A percentile compares a stretch with the other conserved stretches of the same genome.
These are phyloP conservation scores for Helminthosporium solani DNA, from an alignment of 2,329 filamentous ascomycete genomes.

Conservation along the genomic window DNA sequence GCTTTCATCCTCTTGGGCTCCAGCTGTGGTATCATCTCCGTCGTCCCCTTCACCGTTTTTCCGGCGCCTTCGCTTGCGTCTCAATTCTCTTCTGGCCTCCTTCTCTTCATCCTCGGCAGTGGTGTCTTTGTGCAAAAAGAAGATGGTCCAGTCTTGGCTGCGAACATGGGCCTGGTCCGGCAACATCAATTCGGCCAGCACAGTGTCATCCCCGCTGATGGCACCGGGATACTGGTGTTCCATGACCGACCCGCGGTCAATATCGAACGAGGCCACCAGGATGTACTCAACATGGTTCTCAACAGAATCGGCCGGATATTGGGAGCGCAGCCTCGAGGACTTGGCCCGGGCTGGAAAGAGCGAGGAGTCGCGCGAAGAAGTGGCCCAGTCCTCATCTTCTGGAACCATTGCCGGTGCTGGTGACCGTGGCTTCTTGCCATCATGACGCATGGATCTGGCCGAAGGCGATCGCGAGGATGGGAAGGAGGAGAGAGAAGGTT, in stretches of 20 bases:
- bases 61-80: constrained; percentile 51
- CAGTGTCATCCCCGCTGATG: constrained; percentile 95
- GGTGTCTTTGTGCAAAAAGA: constrained; percentile 95
- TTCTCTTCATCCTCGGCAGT: constrained; percentile 74
- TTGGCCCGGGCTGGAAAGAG: constrained; percentile 17
- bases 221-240: constrained; percentile 95
- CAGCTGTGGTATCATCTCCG: constrained; percentile 40
- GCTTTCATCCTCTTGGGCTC: constrained; percentile 33
- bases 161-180: constrained; percentile 94
- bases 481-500: constrained; percentile 48
- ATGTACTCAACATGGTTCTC: constrained; percentile 99
- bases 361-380: constrained; percentile 31
- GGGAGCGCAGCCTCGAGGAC: constrained; percentile 43
- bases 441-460: constrained; percentile 38
- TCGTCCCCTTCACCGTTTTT: constrained; percentile 47
- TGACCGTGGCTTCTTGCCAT: constrained; percentile 34
- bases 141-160: constrained; percentile 98
- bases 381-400: constrained; percentile 32
- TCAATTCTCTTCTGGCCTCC: constrained; percentile 58
- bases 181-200: constrained; percentile 97
- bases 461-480: constrained; percentile 44
- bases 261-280: constrained; percentile 94
- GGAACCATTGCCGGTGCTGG: constrained; percentile 39
- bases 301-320: constrained; percentile 50
- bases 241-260: constrained; percentile 94